These are phyloP conservation scores for Diutina sp. DNA, from an alignment of 1,139 yeast species.

Conservation along the genomic window DNA sequence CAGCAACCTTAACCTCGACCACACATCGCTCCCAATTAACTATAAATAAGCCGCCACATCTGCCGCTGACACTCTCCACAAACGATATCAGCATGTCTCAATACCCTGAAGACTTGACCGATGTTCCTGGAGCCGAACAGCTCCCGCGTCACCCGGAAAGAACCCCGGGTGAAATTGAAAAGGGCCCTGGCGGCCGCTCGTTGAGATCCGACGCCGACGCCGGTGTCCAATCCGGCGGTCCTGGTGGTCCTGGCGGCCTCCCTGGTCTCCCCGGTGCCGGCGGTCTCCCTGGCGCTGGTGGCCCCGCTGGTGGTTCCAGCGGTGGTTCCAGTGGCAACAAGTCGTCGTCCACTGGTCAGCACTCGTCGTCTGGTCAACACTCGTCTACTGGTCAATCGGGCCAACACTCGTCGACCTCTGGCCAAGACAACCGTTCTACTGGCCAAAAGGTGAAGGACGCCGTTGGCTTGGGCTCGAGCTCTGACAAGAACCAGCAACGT, in stretches of 20 bases:
- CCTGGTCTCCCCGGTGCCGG: not conserved
- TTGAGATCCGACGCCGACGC: not conserved
- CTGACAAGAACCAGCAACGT: not conserved
- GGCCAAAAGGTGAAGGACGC: not conserved
- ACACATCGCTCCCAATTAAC: not conserved
- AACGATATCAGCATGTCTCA: not conserved
- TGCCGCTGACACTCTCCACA: not conserved
- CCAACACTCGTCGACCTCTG: not conserved
- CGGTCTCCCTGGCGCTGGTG: not conserved
- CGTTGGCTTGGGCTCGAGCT: not conserved
- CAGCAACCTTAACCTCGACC: not conserved
- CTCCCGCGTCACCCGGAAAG: not conserved
- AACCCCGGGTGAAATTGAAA: not conserved
- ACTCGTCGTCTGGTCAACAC: not conserved
- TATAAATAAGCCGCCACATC: not conserved
- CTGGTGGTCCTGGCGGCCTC: not conserved
- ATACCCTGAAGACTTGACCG: not conserved
- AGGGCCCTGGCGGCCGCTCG: not conserved
- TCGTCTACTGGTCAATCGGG: not conserved
- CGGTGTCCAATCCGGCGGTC: not conserved
- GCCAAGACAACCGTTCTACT: not conserved
- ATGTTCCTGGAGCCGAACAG: not conserved
- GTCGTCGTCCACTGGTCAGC: not conserved
- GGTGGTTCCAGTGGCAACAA: too few relatives aligned
- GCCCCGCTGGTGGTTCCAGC: not conserved